Conservation (phyloP, 23 red algal species). For the Gracilaria vermiculophylla region DNA sequence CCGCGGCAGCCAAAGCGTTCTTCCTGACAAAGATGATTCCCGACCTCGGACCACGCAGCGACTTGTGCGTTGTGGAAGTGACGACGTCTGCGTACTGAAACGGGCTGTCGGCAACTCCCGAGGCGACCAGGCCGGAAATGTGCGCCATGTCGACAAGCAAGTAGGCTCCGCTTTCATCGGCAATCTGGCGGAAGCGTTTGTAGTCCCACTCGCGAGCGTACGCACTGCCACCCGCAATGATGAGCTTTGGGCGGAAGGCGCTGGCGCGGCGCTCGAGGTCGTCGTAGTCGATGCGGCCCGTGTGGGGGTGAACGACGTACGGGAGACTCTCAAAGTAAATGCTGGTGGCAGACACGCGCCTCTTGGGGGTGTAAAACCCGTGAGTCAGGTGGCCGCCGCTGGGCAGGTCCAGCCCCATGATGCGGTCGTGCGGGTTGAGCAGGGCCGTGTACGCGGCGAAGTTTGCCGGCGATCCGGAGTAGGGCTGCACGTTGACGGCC, state of each 20-base stretch:
- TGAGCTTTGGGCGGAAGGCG: slow-evolving; percentile 78
- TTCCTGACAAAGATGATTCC: slow-evolving; percentile 95
- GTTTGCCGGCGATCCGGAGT: slow-evolving; percentile 96
- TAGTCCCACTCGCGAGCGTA: slow-evolving; percentile 99
- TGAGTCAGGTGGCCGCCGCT: slow-evolving; percentile 95
- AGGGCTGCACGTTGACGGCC: slow-evolving; percentile 98
- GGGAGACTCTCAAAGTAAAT: slow-evolving; percentile 99
- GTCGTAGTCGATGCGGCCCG: slow-evolving; percentile 94
- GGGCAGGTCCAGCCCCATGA: slow-evolving; percentile 97
- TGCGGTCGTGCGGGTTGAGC: slow-evolving; percentile 86
- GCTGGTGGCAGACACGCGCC: slow-evolving; percentile 88
- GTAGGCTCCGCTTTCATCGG: slow-evolving; percentile 78
- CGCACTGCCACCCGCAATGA: slow-evolving; percentile 89
- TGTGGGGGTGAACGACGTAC: slow-evolving; percentile 83
- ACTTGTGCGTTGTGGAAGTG: slow-evolving; percentile 97
- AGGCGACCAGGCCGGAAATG: slow-evolving; percentile 92
- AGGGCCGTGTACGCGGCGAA: slow-evolving; percentile 95
- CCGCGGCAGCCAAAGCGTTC: slow-evolving; percentile 31
- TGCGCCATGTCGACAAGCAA: slow-evolving; percentile 99
- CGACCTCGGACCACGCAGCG: slow-evolving; percentile 85
- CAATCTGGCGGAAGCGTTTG: slow-evolving; percentile 71
- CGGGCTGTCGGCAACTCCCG: slow-evolving; percentile 65
- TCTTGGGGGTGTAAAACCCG: slow-evolving; percentile 93
- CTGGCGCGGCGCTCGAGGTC: slow-evolving; percentile 63
- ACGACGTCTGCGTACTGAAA: slow-evolving; percentile 93